Evolutionary conservation across 495 filamentous ascomycete genomes (phyloP).

Genomic region (Penicillium pulvis): DNA sequence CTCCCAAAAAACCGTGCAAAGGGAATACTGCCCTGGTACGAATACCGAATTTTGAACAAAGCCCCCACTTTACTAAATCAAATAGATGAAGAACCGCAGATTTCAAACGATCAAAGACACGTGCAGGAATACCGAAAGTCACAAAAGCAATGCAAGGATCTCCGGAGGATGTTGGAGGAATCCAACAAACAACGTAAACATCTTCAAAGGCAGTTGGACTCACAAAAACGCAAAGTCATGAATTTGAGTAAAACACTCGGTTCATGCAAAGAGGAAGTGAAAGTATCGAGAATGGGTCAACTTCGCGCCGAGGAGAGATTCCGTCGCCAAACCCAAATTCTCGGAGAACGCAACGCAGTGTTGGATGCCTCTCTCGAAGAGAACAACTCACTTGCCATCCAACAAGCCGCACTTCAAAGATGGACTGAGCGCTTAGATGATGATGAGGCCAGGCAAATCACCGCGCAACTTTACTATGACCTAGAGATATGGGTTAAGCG

Average conservation of each 20-base stretch:
- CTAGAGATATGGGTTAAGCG: neutral
- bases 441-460: neutral
- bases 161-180: neutral
- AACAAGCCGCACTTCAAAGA: neutral
- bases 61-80: too few relatives aligned
- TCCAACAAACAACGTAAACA: neutral
- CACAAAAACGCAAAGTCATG: neutral
- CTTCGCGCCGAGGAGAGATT: neutral
- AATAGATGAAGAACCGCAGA: too few relatives aligned
- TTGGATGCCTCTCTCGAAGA: neutral
- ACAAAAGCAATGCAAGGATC: too few relatives aligned
- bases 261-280: neutral
- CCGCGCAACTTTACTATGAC: neutral
- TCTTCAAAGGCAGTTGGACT: neutral
- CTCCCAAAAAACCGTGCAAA: too few relatives aligned
- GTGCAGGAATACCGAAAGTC: too few relatives aligned
- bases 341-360: neutral
- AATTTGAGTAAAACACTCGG: neutral
- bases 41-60: too few relatives aligned
- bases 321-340: conserved; percentile 1
- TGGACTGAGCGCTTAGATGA: neutral
- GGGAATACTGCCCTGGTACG: too few relatives aligned
- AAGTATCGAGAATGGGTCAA: neutral
- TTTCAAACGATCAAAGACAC: too few relatives aligned
- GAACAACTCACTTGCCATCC: neutral